A percentile compares a stretch with the other conserved stretches of the same genome.
phyloP scores from a whole-genome alignment of 257 asterid species.

The Linaria vulgaris region DNA sequence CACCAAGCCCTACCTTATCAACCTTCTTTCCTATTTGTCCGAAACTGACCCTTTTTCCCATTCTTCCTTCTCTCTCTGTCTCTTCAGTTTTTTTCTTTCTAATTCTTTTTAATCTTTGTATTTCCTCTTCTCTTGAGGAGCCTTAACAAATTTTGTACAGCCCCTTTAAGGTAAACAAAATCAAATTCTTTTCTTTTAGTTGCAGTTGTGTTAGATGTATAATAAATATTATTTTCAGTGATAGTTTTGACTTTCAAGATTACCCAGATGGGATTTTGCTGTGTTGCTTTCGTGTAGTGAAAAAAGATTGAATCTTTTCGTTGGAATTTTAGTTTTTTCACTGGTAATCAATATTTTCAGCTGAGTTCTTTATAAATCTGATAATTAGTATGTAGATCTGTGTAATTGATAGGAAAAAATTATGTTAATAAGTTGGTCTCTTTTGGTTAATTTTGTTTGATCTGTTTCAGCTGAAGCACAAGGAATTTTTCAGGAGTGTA shows the following conservation, averaged over 20 bases:
- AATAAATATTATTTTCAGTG: neutral
- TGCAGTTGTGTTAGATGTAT: constrained; percentile 16
- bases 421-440: neutral
- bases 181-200: neutral
- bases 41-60: constrained; percentile 41
- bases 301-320: constrained; percentile 14
- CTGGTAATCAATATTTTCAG: neutral
- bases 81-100: neutral
- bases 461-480: constrained; percentile 13
- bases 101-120: constrained; percentile 1
- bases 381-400: constrained; percentile 21
- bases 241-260: neutral
- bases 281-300: constrained; percentile 1
- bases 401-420: neutral
- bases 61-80: constrained; percentile 23
- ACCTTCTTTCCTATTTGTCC: constrained; percentile 54
- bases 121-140: constrained; percentile 9
- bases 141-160: constrained; percentile 48
- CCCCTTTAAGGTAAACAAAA: constrained; percentile 48
- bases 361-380: neutral
- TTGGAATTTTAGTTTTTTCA: neutral
- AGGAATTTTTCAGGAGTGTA: neutral
- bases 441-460: constrained; percentile 32
- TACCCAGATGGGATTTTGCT: constrained; percentile 8
- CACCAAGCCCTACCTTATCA: constrained; percentile 15